Evolutionary conservation across 345 rosid genomes (phyloP).

Genomic region (Boechera stricta): DNA sequence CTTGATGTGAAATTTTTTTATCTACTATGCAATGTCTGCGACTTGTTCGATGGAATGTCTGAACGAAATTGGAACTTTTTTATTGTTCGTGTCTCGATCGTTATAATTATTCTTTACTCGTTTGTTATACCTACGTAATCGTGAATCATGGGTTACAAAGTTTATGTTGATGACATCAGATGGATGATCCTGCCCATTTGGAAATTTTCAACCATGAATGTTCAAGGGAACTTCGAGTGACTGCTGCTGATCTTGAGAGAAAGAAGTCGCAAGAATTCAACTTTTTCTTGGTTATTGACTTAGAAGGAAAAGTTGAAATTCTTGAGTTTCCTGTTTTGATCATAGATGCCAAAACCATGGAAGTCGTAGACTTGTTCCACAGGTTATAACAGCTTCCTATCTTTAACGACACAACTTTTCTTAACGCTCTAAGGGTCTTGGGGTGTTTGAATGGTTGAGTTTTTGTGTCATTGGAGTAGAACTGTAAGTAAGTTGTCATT

Average conservation of each 20-base stretch:
- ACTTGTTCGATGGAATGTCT: slow-evolving; percentile 53
- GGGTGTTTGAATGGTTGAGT: background rate
- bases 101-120: background rate
- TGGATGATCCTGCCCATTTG: slow-evolving; percentile 72
- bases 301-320: slow-evolving; percentile 92
- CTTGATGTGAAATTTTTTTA: background rate
- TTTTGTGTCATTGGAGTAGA: slow-evolving; percentile 11
- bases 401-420: background rate
- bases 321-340: slow-evolving; percentile 90
- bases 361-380: slow-evolving; percentile 80
- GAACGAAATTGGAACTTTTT: slow-evolving; percentile 3
- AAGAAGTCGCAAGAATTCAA: slow-evolving; percentile 66
- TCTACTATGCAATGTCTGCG: slow-evolving; percentile 11
- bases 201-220: slow-evolving; percentile 78
- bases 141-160: background rate
- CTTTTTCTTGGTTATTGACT: slow-evolving; percentile 81
- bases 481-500: background rate
- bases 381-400: slow-evolving; percentile 54
- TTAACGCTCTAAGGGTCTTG: background rate
- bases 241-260: slow-evolving; percentile 48
- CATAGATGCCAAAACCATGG: slow-evolving; percentile 71
- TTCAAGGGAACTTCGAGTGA: slow-evolving; percentile 62
- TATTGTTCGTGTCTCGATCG: slow-evolving; percentile 13
- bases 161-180: slow-evolving; percentile 48
- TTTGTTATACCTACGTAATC: background rate